A percentile compares a stretch with the other conserved stretches of the same genome.
Conservation (phyloP, 352 stramenopile species). For the Globisporangium yorkense region DNA sequence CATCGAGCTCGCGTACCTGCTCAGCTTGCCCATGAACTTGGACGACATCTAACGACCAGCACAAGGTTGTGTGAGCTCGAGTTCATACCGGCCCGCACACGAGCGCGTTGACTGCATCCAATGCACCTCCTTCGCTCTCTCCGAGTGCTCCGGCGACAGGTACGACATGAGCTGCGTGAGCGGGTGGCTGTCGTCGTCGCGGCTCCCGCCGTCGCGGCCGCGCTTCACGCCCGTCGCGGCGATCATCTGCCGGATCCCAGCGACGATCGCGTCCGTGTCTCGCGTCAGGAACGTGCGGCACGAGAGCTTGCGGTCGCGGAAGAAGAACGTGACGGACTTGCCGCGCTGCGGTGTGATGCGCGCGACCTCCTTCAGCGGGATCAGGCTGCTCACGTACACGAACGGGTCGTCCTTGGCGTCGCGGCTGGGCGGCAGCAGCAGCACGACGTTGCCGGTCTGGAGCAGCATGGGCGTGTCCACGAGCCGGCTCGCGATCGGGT, state of each 20-base stretch:
- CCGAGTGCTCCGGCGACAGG: constrained; percentile 56
- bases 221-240: constrained; percentile 31
- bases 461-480: constrained; percentile 57
- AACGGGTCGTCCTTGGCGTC: constrained; percentile 24
- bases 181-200: constrained; percentile 12
- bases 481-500: constrained; percentile 47
- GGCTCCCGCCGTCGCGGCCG: constrained; percentile 23
- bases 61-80: background rate
- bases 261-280: constrained; percentile 67
- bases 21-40: constrained; percentile 72
- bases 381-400: constrained; percentile 58
- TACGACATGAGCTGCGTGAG: constrained; percentile 60
- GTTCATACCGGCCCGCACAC: too few species aligned
- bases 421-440: constrained; percentile 25
- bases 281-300: constrained; percentile 70
- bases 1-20: constrained; percentile 56
- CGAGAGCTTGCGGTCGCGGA: constrained; percentile 46
- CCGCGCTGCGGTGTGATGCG: constrained; percentile 69
- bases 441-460: constrained; percentile 58
- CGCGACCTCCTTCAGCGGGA: constrained; percentile 57
- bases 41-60: constrained; percentile 34
- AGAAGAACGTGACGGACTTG: constrained; percentile 80
- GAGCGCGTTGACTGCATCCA: background rate
- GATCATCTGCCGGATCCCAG: constrained; percentile 64
- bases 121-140: constrained; percentile 70